These are phyloP conservation scores for Penicillium paneum DNA, from an alignment of 2,329 filamentous ascomycete species.

Conservation along the genomic window DNA sequence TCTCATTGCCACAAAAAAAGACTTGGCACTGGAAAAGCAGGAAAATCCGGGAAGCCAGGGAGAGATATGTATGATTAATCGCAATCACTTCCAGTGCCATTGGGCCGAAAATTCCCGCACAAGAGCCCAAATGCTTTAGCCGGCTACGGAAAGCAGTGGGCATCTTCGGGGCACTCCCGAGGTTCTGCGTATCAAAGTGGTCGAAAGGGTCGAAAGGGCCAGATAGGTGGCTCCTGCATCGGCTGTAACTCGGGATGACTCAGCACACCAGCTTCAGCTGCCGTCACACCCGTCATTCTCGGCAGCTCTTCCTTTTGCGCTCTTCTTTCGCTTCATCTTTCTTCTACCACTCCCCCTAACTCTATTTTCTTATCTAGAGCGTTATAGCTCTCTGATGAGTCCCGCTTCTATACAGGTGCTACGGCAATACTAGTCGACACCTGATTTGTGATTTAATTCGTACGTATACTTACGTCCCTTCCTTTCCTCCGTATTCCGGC, in stretches of 20 bases:
- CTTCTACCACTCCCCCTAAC: constrained; percentile 12
- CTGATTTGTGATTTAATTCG: constrained; percentile 27
- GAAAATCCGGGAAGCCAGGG: background rate
- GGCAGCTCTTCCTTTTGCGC: constrained; percentile 16
- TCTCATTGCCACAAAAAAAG: background rate
- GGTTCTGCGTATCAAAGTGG: background rate
- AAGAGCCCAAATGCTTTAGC: constrained; percentile 22
- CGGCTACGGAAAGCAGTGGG: constrained; percentile 11
- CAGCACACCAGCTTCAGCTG: constrained; percentile 23
- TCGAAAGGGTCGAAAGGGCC: too few relatives aligned
- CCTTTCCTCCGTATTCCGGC: constrained; percentile 26
- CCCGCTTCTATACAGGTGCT: constrained; percentile 38
- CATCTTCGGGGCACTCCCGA: background rate
- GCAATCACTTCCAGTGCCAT: constrained; percentile 9
- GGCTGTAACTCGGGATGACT: constrained; percentile 24
- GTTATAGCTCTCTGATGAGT: constrained; percentile 42
- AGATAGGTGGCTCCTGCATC: background rate
- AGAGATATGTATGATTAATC: constrained; percentile 6
- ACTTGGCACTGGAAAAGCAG: background rate
- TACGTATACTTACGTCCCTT: constrained; percentile 21
- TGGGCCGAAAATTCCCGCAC: constrained; percentile 27
- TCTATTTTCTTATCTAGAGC: constrained; percentile 26
- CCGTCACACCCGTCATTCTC: constrained; percentile 13
- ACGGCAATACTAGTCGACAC: constrained; percentile 43
- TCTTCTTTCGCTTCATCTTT: constrained; percentile 17